These are phyloP conservation scores for Aspergillus niger DNA, from an alignment of 2,329 filamentous ascomycete species.

Conservation along the genomic window DNA sequence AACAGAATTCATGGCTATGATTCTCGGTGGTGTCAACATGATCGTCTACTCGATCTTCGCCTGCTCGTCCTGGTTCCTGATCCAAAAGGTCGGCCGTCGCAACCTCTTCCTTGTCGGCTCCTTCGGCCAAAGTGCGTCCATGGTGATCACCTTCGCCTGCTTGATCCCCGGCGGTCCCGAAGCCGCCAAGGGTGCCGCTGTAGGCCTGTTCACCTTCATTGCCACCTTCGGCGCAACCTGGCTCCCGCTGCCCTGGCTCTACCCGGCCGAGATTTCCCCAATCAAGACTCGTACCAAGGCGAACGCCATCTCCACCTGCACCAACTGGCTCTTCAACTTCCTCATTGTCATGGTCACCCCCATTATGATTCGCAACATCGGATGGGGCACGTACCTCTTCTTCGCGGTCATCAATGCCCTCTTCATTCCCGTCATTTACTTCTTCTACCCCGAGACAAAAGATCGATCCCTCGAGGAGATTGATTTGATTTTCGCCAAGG, in stretches of 20 bases:
- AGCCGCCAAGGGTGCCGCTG: constrained; percentile 44
- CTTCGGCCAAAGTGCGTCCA: constrained; percentile 36
- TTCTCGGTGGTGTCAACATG: constrained; percentile 32
- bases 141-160: constrained; percentile 39
- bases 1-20: constrained; percentile 21
- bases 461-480: constrained; percentile 46
- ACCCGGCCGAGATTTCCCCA: constrained; percentile 54
- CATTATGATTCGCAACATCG: constrained; percentile 35
- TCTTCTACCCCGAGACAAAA: constrained; percentile 54
- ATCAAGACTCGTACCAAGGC: constrained; percentile 56
- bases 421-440: constrained; percentile 53
- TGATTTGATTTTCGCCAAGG: constrained; percentile 44
- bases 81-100: constrained; percentile 44
- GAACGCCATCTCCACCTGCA: constrained; percentile 53
- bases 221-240: constrained; percentile 66
- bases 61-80: constrained; percentile 32
- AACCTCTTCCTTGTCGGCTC: constrained; percentile 38
- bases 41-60: constrained; percentile 32
- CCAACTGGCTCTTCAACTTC: constrained; percentile 59
- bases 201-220: constrained; percentile 69
- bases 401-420: constrained; percentile 41
- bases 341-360: constrained; percentile 53
- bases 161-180: constrained; percentile 26
- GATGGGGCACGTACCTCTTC: constrained; percentile 46
- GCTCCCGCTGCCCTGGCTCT: constrained; percentile 61